A percentile compares a stretch with the other conserved stretches of the same genome.
These are phyloP conservation scores for Aspergillus leporis DNA, from an alignment of 495 filamentous ascomycete species.

Conservation along the genomic window DNA sequence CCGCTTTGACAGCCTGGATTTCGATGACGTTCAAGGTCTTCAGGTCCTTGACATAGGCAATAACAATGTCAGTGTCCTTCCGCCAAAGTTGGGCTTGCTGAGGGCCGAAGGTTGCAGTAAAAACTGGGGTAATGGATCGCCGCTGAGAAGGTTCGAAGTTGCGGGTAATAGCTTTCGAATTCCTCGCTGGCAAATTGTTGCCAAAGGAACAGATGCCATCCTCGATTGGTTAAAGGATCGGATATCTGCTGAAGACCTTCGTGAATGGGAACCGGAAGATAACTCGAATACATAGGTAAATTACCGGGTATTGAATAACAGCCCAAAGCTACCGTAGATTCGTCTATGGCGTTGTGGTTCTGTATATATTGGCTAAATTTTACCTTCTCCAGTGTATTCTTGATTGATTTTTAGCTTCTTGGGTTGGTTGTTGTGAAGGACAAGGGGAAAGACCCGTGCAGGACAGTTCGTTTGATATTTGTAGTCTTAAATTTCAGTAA, in stretches of 20 bases:
- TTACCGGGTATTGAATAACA: not conserved
- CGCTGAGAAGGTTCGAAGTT: slow-evolving; percentile 60
- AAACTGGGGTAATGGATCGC: slow-evolving; percentile 38
- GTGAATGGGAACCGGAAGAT: slow-evolving; percentile 36
- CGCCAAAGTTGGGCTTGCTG: slow-evolving; percentile 75
- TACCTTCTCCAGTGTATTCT: not conserved
- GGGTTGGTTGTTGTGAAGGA: not conserved
- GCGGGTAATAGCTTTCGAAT: slow-evolving; percentile 82
- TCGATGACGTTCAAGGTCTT: slow-evolving; percentile 73
- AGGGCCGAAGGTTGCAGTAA: slow-evolving; percentile 48
- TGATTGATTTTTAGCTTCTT: not conserved
- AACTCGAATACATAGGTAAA: slow-evolving; percentile 9
- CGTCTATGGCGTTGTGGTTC: not conserved
- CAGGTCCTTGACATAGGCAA: slow-evolving; percentile 74
- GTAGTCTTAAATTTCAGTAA: not conserved
- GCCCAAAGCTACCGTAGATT: not conserved
- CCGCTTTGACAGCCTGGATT: slow-evolving; percentile 65
- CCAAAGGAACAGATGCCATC: slow-evolving; percentile 85
- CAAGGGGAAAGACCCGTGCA: not conserved
- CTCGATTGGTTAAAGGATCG: slow-evolving; percentile 79
- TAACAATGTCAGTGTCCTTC: slow-evolving; percentile 77
- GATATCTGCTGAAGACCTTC: slow-evolving; percentile 65
- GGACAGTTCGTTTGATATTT: not conserved
- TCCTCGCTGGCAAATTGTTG: slow-evolving; percentile 81
- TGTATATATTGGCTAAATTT: not conserved